Evolutionary conservation across 805 yeast genomes (phyloP), one percentile per base, ranked within the genome.

Genomic region (Lipomyces mesembrius): DNA sequence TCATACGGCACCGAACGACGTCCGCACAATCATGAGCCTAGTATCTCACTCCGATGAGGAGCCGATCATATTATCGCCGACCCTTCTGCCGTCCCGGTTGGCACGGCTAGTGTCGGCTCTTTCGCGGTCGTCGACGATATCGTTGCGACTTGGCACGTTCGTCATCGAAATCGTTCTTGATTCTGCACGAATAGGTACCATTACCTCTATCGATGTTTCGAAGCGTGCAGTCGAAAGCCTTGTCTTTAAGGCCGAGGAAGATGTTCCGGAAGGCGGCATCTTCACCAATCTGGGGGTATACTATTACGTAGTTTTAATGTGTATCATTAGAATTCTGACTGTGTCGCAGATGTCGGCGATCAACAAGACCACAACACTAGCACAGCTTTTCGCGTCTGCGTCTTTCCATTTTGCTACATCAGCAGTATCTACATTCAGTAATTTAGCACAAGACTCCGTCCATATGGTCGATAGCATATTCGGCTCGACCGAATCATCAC

Each of bases 401-500:
- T 62, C 73, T 34, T 76, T 76, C 63, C 77, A 76, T 55, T 56
- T 74, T 34, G 74, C 74, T 6, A 60, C 69, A 17, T 68, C 77
- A 5, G 61, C 74, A 8, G 65, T 76, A 27, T 57, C 72, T 20
- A 72, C 75, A 0, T 63, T 66, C 34, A 66, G 70, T 37, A 68
- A 65, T 20, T 58, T 74, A 14, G 71, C 76, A n/a, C 75, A 74
- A 59, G 78, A 76, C 62, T 67, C 71, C 12, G 71, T 76, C 32
- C 76, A 76, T 60, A 64, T 76, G 60, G 35, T 76, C 25, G 75
- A 76, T 59, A 68, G 74, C 32, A 67, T 76, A 8, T 75, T 76
- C 61, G 79, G 79, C 35, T 73, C 76, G 37, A 76, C 78, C n/a
- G 78, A 76, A 59, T 69, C 76, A 8, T 72, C 75, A 5, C 59